phyloP scores from a whole-genome alignment of 1,284 basidiomycete genomes.

The Stygiomarasmius scandens region DNA sequence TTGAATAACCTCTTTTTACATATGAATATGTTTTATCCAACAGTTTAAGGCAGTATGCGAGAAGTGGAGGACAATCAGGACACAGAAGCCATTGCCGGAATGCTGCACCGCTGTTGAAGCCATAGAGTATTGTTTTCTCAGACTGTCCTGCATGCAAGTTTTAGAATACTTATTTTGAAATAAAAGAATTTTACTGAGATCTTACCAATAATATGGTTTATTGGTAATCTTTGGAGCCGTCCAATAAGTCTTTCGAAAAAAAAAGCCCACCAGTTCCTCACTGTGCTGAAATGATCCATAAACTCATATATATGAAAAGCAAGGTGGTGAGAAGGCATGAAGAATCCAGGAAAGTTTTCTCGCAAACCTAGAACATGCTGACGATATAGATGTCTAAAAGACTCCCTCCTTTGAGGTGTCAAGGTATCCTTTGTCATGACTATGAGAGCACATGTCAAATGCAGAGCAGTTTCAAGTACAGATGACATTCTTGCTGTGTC shows the following conservation, averaged over 20 bases:
- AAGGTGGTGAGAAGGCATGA: conserved; percentile 9
- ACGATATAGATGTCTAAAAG: not conserved
- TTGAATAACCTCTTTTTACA: not conserved
- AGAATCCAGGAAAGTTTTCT: conserved; percentile 11
- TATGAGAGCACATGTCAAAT: conserved; percentile 4
- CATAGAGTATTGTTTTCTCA: not conserved
- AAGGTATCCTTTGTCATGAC: conserved; percentile 5
- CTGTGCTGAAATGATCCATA: conserved; percentile 4
- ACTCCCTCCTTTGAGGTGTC: not conserved
- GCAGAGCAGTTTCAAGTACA: conserved; percentile 7
- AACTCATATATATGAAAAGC: conserved; percentile 12
- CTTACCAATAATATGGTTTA: conserved; percentile 8
- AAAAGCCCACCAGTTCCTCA: conserved; percentile 10
- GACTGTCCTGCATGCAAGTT: not conserved
- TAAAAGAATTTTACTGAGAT: not conserved
- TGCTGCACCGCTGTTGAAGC: not conserved
- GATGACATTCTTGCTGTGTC: not conserved
- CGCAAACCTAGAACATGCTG: conserved; percentile 8
- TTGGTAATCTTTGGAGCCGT: conserved; percentile 4
- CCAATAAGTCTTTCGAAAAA: conserved; percentile 7
- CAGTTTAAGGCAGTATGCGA: not conserved
- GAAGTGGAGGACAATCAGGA: not conserved
- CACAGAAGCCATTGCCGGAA: not conserved
- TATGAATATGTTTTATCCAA: not conserved
- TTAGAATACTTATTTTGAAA: not conserved